phyloP scores from a whole-genome alignment of 2,329 filamentous ascomycete species.

The Nigrograna mackinnonii region DNA sequence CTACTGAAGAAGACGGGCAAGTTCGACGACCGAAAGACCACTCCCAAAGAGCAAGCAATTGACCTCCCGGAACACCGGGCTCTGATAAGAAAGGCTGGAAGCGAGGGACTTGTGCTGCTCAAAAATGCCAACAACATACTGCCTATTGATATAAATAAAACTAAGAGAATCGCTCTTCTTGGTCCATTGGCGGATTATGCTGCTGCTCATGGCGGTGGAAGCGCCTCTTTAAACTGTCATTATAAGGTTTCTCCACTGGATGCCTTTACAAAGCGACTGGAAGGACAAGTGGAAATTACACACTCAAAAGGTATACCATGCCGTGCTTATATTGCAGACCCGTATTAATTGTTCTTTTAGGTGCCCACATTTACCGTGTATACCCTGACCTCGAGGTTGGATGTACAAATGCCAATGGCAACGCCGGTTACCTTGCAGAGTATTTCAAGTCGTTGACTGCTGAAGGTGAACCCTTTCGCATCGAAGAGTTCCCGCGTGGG shows the following conservation, averaged over 20 bases:
- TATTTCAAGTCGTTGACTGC: constrained; percentile 8
- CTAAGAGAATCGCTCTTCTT: constrained; percentile 55
- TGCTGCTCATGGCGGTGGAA: constrained; percentile 14
- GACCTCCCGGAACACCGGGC: constrained; percentile 14
- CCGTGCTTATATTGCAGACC: neutral
- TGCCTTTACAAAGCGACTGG: constrained; percentile 10
- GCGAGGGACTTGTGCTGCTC: constrained; percentile 50
- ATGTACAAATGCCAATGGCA: constrained; percentile 9
- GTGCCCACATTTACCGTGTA: constrained; percentile 17
- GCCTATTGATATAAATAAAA: constrained; percentile 43
- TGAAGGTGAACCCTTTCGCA: constrained; percentile 9
- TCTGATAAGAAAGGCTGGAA: constrained; percentile 41
- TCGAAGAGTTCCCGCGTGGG: constrained; percentile 15
- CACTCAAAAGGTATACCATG: constrained; percentile 9
- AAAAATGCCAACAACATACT: constrained; percentile 53
- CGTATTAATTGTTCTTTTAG: neutral
- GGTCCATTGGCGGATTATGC: constrained; percentile 57
- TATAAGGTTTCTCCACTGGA: constrained; percentile 16
- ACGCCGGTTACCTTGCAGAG: constrained; percentile 15
- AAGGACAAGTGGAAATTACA: constrained; percentile 10
- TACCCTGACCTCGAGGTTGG: constrained; percentile 14
- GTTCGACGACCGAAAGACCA: constrained; percentile 9
- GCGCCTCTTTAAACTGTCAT: constrained; percentile 15
- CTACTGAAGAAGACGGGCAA: constrained; percentile 11
- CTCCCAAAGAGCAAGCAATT: constrained; percentile 10